Percentiles rank a stretch among this genome's conserved stretches.
phyloP scores from a whole-genome alignment of 768 basidiomycete species.

The Baorangia bicolor region DNA sequence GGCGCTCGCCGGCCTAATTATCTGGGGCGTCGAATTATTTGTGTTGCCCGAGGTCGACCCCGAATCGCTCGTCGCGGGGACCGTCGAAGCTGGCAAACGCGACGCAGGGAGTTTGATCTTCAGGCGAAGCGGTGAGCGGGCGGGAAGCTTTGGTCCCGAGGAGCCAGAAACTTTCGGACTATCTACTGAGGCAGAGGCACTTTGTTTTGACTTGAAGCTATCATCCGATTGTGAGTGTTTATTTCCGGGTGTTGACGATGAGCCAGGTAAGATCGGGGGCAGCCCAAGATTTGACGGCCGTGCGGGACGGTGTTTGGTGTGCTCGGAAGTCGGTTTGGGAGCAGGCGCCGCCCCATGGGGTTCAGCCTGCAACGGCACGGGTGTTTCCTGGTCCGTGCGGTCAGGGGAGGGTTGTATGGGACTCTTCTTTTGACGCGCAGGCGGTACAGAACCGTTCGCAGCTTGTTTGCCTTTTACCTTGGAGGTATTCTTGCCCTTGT shows the following conservation, averaged over 20 bases:
- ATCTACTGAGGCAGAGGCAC: not conserved
- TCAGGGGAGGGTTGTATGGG: not conserved
- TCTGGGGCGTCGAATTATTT: not conserved
- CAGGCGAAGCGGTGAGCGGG: not conserved
- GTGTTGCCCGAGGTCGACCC: not conserved
- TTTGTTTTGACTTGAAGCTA: not conserved
- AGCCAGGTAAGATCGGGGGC: not conserved
- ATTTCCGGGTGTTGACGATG: not conserved
- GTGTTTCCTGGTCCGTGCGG: not conserved
- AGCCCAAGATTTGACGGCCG: constrained; percentile 17
- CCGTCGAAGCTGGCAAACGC: not conserved
- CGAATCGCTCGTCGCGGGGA: not conserved
- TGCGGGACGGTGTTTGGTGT: not conserved
- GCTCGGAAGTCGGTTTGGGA: not conserved
- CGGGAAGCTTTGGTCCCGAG: not conserved
- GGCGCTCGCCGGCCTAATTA: not conserved
- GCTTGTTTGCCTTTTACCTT: not conserved
- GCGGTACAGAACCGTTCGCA: not conserved
- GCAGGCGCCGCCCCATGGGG: not conserved
- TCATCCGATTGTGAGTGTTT: not conserved
- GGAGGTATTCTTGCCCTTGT: constrained; percentile 1
- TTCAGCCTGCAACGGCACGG: not conserved
- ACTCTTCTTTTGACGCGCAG: not conserved
- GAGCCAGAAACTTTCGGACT: not conserved
- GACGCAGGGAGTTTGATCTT: constrained; percentile 1